phyloP scores from a whole-genome alignment of 2,329 filamentous ascomycete species.

The Tolypocladium cylindrosporum region DNA sequence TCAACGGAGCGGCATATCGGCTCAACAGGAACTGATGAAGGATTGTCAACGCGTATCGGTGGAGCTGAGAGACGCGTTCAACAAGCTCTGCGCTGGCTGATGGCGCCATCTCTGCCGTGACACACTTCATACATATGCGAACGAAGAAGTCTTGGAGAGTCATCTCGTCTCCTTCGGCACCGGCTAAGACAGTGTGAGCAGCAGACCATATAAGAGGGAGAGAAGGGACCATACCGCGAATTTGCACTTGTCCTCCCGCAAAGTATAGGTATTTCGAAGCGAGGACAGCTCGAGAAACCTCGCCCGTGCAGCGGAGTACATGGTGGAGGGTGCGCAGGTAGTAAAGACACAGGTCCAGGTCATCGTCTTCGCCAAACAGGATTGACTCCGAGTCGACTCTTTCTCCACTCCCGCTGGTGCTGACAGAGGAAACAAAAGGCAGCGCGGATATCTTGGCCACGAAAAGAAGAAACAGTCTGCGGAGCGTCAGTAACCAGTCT shows the following conservation, averaged over 20 bases:
- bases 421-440: constrained; percentile 31
- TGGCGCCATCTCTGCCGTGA: constrained; percentile 23
- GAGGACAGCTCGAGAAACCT: constrained; percentile 60
- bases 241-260: constrained; percentile 18
- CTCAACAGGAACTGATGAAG: constrained; percentile 60
- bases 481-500: neutral
- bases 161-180: constrained; percentile 41
- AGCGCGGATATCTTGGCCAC: constrained; percentile 47
- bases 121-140: constrained; percentile 53
- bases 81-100: constrained; percentile 14
- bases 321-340: constrained; percentile 67
- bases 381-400: constrained; percentile 7
- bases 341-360: constrained; percentile 69
- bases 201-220: neutral
- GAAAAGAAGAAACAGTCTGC: constrained; percentile 51
- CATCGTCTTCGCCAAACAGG: constrained; percentile 44
- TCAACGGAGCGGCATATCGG: constrained; percentile 48
- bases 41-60: constrained; percentile 59
- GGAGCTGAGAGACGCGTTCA: constrained; percentile 52
- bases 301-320: constrained; percentile 56
- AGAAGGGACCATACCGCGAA: constrained; percentile 36
- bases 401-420: constrained; percentile 5
- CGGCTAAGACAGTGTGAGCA: constrained; percentile 27
- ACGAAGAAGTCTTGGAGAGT: constrained; percentile 60
- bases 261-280: constrained; percentile 43